phyloP scores from a whole-genome alignment of 106 monocot species.

The Triglochin maritima region DNA sequence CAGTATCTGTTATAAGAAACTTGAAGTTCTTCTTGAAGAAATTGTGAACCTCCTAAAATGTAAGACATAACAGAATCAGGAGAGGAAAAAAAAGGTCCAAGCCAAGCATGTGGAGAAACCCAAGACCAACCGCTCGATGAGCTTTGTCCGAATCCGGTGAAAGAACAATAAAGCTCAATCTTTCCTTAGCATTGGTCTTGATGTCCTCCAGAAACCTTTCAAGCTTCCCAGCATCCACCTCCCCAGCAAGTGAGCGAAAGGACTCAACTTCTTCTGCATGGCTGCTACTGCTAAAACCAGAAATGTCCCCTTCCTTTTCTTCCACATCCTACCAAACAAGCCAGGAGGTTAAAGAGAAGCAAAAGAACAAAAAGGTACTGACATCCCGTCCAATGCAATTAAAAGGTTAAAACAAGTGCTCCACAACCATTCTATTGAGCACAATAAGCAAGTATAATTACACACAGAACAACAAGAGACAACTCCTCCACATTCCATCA shows the following conservation, averaged over 20 bases:
- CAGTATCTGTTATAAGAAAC: conserved; percentile 76
- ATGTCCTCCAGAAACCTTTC: conserved; percentile 35
- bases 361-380: background rate
- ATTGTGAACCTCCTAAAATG: conserved; percentile 71
- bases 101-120: background rate
- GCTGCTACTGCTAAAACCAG: conserved; percentile 11
- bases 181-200: conserved; percentile 6
- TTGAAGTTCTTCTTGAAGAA: conserved; percentile 96
- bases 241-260: conserved; percentile 56
- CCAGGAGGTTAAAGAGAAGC: background rate
- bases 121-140: conserved; percentile 69
- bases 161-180: conserved; percentile 35
- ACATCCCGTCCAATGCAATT: no score
- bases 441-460: no score
- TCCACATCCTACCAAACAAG: conserved; percentile 22
- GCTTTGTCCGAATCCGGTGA: conserved; percentile 73
- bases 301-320: conserved; percentile 17
- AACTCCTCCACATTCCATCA: no score
- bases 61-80: background rate
- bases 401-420: no score
- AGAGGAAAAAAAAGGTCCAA: background rate
- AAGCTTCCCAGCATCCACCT: conserved; percentile 47
- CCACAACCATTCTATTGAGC: no score
- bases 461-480: no score
- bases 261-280: conserved; percentile 34